These are phyloP conservation scores for Vigna hirtella DNA, from an alignment of 306 rosid species.

Conservation along the genomic window DNA sequence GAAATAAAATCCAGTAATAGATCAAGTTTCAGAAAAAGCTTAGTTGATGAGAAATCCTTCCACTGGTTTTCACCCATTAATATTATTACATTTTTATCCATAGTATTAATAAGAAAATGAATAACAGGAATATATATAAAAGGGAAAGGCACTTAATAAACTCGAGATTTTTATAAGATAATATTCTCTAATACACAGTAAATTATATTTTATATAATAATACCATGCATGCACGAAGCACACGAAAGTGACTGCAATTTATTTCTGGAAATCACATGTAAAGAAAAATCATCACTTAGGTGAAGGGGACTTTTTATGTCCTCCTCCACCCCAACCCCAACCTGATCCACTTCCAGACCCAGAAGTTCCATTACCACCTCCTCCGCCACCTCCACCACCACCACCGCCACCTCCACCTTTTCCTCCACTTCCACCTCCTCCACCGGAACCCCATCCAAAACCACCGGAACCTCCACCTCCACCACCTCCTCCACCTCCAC, in stretches of 20 bases:
- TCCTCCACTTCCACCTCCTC: conserved; percentile 43
- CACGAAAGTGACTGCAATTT: conserved; percentile 41
- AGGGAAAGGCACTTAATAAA: too few species aligned
- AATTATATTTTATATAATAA: too few species aligned
- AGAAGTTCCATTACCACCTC: conserved; percentile 24
- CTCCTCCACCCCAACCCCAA: conserved; percentile 52
- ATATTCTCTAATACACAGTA: too few species aligned
- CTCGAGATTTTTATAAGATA: too few species aligned
- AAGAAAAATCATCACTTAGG: not conserved
- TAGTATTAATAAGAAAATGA: too few species aligned
- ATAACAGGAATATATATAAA: too few species aligned
- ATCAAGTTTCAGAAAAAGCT: too few species aligned
- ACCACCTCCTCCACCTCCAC: conserved; percentile 55
- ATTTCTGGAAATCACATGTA: conserved; percentile 39
- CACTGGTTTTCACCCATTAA: too few species aligned
- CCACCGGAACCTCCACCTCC: conserved; percentile 35
- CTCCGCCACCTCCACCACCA: conserved; percentile 37
- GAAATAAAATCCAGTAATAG: too few species aligned
- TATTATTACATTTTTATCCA: too few species aligned
- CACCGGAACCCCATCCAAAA: conserved; percentile 41
- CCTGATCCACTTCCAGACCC: conserved; percentile 65
- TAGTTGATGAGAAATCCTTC: too few species aligned
- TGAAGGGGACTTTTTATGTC: conserved; percentile 47
- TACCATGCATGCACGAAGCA: conserved; percentile 40
- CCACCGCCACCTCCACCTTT: conserved; percentile 14